Base-by-base conservation (phyloP, 2,329 filamentous ascomycete species). In the Colletotrichum liriopes region DNA sequence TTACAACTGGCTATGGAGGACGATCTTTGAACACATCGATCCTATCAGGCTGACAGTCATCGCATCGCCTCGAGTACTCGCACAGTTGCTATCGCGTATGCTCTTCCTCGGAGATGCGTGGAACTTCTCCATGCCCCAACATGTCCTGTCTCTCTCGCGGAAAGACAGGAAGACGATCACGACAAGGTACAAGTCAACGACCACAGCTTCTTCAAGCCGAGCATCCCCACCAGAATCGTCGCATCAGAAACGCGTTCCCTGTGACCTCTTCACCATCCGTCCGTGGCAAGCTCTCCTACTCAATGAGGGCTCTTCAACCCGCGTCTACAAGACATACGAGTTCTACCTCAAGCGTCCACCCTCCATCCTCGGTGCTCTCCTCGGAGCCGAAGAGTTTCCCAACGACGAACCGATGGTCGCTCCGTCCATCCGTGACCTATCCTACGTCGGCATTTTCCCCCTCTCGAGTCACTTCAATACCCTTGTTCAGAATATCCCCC, bases 281-380 rank as follows among this genome's bases (percentile, higher is more conserved):
- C 87, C 88, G 2, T 95, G 93, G 93, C 86, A 85, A 0, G 86
- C 88, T 23, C 77, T 94, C 0, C 83, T 88, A 2, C 88, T 94
- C 74, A 95, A 95, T 78, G 93, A 96, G 82, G 92, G 93, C 11
- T 94, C 92, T 0, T 94, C 90, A 5, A 87, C 93, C n/a, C 87
- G 87, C 69, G 92, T 90, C 7, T 95, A 94, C 81, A 87, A 88
- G 58, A 91, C 89, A 5, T 93, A 94, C 78, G 91, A 94, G 76
- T 94, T 92, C 81, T 93, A 92, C 77, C 84, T 91, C 45, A 90
- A 90, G 55, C 84, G 86, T 1, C 87, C 92, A 8, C 92, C 90
- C 0, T 91, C 91, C 18, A 85, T 93, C 67, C 82, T 93, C 1
- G 84, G 85, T 29, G 84, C 86, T 16, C 81, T 90, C 7, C 78